Evolutionary conservation across 305 asterid species (phyloP), one percentile per base, ranked within the genome.

Genomic region (Lippia alba): DNA sequence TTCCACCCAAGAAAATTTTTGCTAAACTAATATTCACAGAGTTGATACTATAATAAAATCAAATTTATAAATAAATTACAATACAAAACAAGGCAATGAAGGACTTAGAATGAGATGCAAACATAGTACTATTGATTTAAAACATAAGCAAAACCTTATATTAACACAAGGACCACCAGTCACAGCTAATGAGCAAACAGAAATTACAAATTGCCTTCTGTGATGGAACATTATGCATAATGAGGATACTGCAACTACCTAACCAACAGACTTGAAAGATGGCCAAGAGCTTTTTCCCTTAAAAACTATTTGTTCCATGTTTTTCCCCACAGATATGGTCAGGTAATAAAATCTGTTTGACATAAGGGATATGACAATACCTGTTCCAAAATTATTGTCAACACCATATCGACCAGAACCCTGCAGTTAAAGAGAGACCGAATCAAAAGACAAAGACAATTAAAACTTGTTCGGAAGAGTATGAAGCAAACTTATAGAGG

Each of bases 381-480:
- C 98, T 89, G 96, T 59, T 46, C 83, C 87, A 75, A 85, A 69
- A 77, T 81, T 83, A 80, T 84, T 74, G 78, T 87, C 91, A 71
- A 74, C 78, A 55, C 88, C 91, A 82, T 78, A 83, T 73, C 94
- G 92, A 62, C 86, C 96, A 71, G 92, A 84, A 66, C 97, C 97
- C 99, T 95, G 80, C 76, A 78, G 69, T 71, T 71, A 59, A 74
- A 57, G 53, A 12, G 62, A 74, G 53, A 54, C 33, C 64, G 63
- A 74, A 56, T 36, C 10, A 51, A 45, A 60, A 4, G 4, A 36
- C n/a, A n/a, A 44, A 33, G 36, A 1, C 41, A 36, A 4, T 36
- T 36, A 36, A 36, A 36, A 36, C 9, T 36, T 36, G 41, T 36
- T 5, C 14, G 11, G 11, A 57, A 49, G 51, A 32, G 12, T 15